Evolutionary conservation across 495 filamentous ascomycete species (phyloP).

Genomic region (Opeltia flavorubescens): DNA sequence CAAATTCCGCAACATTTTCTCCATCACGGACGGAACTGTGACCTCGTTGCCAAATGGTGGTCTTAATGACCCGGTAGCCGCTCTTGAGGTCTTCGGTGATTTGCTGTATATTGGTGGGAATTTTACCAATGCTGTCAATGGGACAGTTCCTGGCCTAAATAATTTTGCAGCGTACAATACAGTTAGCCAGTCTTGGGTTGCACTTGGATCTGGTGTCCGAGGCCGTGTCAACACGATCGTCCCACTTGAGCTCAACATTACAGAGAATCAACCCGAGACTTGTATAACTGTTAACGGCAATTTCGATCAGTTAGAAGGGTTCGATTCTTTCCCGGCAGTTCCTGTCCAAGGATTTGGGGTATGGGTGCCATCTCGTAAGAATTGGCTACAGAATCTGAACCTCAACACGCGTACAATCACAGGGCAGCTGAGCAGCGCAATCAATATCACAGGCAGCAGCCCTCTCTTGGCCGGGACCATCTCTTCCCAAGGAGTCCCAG

Average conservation of each 20-base stretch:
- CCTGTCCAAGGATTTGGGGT: conserved; percentile 64
- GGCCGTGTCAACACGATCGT: conserved; percentile 63
- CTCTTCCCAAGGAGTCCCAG: conserved; percentile 46
- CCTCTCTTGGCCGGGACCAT: conserved; percentile 69
- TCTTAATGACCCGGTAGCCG: conserved; percentile 62
- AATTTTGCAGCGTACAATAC: conserved; percentile 67
- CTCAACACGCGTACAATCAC: conserved; percentile 46
- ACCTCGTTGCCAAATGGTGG: conserved; percentile 52
- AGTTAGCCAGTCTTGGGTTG: conserved; percentile 50
- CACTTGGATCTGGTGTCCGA: conserved; percentile 78
- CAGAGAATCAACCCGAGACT: conserved; percentile 49
- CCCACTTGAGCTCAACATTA: conserved; percentile 68
- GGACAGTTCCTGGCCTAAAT: conserved; percentile 43
- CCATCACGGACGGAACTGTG: conserved; percentile 49
- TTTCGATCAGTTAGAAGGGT: conserved; percentile 58
- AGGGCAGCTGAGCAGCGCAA: conserved; percentile 56
- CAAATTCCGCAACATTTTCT: conserved; percentile 58
- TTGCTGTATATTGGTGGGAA: conserved; percentile 71
- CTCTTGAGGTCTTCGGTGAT: conserved; percentile 50
- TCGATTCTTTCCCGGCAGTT: conserved; percentile 44
- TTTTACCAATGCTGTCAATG: conserved; percentile 62
- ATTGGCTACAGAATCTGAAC: conserved; percentile 79
- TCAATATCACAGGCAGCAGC: conserved; percentile 43
- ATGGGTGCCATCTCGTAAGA: conserved; percentile 80
- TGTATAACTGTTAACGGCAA: conserved; percentile 68